phyloP scores from a whole-genome alignment of 495 filamentous ascomycete genomes.

The Neurospora cerealis region DNA sequence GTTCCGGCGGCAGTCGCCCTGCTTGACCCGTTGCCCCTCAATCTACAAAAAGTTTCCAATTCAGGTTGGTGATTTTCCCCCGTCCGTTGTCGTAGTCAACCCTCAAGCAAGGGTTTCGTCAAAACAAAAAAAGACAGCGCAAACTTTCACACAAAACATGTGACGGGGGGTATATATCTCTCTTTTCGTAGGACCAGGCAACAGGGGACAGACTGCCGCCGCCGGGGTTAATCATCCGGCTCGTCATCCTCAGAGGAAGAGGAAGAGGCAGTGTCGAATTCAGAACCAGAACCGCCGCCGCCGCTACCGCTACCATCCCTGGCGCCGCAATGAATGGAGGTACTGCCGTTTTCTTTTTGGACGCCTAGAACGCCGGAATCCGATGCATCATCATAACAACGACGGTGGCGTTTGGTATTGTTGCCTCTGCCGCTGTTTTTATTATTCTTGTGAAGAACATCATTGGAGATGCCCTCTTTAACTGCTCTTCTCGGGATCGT shows the following conservation, averaged over 20 bases:
- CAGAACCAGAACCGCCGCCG: slow-evolving; percentile 19
- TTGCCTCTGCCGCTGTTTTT: neutral
- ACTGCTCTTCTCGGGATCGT: slow-evolving; percentile 57
- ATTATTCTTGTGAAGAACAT: slow-evolving; percentile 24
- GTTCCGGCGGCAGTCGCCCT: slow-evolving; percentile 27
- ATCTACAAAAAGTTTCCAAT: slow-evolving; percentile 23
- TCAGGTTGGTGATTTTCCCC: neutral
- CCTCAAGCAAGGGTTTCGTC: neutral
- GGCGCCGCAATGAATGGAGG: neutral
- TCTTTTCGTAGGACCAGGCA: slow-evolving; percentile 39
- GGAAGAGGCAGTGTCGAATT: slow-evolving; percentile 6
- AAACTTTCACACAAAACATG: neutral
- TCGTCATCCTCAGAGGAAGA: slow-evolving; percentile 31
- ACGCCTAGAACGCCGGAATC: slow-evolving; percentile 35
- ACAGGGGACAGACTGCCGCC: slow-evolving; percentile 44
- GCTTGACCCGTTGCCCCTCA: slow-evolving; percentile 38
- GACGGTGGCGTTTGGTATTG: slow-evolving; percentile 3
- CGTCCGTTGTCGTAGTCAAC: neutral
- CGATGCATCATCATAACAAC: slow-evolving; percentile 26
- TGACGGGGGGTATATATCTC: neutral
- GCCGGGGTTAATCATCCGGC: slow-evolving; percentile 29
- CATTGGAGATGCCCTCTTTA: slow-evolving; percentile 47
- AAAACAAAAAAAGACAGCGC: neutral
- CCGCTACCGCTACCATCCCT: slow-evolving; percentile 6
- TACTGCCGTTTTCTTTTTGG: slow-evolving; percentile 17